Evolutionary conservation across 805 yeast species (phyloP), one percentile per base, ranked within the genome.

Genomic region (Candida glaebosa): DNA sequence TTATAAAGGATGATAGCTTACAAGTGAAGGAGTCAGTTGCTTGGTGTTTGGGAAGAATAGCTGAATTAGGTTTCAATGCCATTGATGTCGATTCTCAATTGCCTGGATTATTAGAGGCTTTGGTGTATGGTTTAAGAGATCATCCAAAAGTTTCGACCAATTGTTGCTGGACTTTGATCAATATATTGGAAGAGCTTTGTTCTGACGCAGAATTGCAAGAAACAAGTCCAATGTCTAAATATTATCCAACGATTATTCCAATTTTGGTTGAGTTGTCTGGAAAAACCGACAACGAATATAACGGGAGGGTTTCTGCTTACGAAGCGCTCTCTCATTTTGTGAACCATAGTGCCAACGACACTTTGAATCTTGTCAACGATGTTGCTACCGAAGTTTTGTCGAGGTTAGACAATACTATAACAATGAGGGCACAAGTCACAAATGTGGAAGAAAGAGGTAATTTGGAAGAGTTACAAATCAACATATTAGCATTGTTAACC

Each of bases 11-110:
- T 63, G 76, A 79, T 20, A 69, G 76, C 26, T 70, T 88, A 50
- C 96, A 88, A 57, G 99, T 93, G 19, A 85, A 87, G 60, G 99
- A 93, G 59, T 90, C 99, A 1, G 96, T 89, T 25, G 95, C 98
- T 3, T 93, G 99, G 99, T 91, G 98, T 68, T 72, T 93, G 46
- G 99, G 99, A 43, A 81, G 96, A 64, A 87, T 93, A 53, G 95
- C 97, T 8, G 98, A 93, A 57, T 68, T 84, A 39, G 87, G 83
- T 33, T 76, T 86, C 47, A 86, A 78, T 39, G 87, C 95, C 3
- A 81, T 91, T 48, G 85, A 84, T 52, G 60, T 78, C 19, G 73
- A 78, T 34, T 61, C 66, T 3, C 83, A 82, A 58, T 72, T 93
- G 48, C 88, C 91, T 19, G 71, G 69, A 34, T 80, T 93, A 40